Conservation (phyloP, 352 stramenopile genomes). For the Pythium rhizo-oryzae region DNA sequence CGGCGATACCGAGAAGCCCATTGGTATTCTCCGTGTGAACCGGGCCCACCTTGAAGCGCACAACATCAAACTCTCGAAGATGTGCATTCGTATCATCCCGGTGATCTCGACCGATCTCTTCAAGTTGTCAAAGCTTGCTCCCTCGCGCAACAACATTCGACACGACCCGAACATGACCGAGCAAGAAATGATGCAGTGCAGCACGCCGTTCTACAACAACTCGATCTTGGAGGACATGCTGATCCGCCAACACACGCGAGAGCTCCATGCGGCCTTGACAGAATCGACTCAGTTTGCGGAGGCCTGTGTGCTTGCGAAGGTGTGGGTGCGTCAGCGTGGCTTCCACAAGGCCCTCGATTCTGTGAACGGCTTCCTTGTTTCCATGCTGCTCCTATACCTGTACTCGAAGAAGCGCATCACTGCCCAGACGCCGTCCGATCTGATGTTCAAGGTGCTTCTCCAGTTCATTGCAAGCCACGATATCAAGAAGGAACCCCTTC, state of each 20-base stretch:
- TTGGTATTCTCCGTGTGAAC: conserved; percentile 60
- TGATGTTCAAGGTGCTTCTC: conserved; percentile 87
- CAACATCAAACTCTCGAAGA: conserved; percentile 52
- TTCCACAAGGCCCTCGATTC: conserved; percentile 78
- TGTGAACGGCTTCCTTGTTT: conserved; percentile 82
- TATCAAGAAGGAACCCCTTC: conserved; percentile 61
- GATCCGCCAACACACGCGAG: conserved; percentile 75
- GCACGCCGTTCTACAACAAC: conserved; percentile 91
- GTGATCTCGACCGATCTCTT: conserved; percentile 73
- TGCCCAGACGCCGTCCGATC: conserved; percentile 68
- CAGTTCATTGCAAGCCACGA: conserved; percentile 80
- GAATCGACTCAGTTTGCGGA: conserved; percentile 75
- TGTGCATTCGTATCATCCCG: conserved; percentile 76
- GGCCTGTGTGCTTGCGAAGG: conserved; percentile 82
- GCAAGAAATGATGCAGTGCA: conserved; percentile 63
- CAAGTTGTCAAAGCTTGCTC: conserved; percentile 78
- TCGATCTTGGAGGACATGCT: conserved; percentile 92
- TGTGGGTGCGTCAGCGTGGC: conserved; percentile 87
- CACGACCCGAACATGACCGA: conserved; percentile 76
- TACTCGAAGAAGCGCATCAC: conserved; percentile 73
- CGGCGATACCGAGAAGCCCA: conserved; percentile 79
- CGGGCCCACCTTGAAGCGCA: conserved; percentile 41
- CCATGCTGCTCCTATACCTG: conserved; percentile 89
- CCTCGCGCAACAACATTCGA: conserved; percentile 85
- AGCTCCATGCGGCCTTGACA: conserved; percentile 70